Evolutionary conservation across 140 eudicot genomes (phyloP).

Genomic region (Flaveria floridana): DNA sequence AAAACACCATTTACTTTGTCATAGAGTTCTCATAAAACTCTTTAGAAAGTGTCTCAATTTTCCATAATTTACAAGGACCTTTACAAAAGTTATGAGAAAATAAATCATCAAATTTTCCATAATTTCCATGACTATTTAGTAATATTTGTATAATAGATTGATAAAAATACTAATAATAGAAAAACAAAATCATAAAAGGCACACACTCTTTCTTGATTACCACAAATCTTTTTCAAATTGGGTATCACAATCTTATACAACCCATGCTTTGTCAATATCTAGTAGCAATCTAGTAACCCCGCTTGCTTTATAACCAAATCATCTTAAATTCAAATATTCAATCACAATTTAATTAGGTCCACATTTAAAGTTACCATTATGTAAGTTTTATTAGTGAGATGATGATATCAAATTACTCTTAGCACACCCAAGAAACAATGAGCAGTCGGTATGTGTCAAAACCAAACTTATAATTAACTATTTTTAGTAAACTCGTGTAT

Average conservation of each 20-base stretch:
- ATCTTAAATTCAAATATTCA: slow-evolving; percentile 9
- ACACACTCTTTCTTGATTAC: slow-evolving; percentile 11
- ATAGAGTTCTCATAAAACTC: too few relatives aligned
- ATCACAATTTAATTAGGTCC: slow-evolving; percentile 3
- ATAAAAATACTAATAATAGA: not conserved
- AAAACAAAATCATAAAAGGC: not conserved
- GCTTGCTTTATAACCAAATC: slow-evolving; percentile 28
- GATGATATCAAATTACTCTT: slow-evolving; percentile 9
- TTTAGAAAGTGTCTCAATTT: too few relatives aligned
- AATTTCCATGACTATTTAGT: too few relatives aligned
- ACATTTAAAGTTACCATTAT: too few relatives aligned
- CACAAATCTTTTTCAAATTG: slow-evolving; percentile 30
- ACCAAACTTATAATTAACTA: not conserved
- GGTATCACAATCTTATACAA: slow-evolving; percentile 37
- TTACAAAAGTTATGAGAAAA: too few relatives aligned
- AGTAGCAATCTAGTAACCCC: slow-evolving; percentile 29
- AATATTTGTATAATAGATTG: too few relatives aligned
- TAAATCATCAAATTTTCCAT: too few relatives aligned
- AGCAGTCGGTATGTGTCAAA: not conserved
- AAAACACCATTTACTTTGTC: too few relatives aligned
- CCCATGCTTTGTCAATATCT: slow-evolving; percentile 43
- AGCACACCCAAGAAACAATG: slow-evolving; percentile 4
- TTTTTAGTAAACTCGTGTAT: too few relatives aligned
- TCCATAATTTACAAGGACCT: too few relatives aligned
- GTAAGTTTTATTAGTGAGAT: too few relatives aligned